Evolutionary conservation across 805 yeast species (phyloP).

Genomic region (Metschnikowia kofuensis): DNA sequence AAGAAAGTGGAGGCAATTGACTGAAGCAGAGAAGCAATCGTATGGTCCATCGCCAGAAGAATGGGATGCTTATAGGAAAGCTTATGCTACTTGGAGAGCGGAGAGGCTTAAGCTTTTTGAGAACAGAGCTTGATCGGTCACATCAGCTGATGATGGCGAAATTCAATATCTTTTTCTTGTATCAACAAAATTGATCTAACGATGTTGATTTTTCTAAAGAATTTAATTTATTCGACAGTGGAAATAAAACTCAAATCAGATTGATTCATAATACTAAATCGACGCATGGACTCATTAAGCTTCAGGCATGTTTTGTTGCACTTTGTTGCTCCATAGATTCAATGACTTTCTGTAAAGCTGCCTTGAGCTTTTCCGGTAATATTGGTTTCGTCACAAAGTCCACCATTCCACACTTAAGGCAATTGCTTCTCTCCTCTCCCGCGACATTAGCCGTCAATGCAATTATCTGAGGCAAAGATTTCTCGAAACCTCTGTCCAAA

Average conservation of each 20-base stretch:
- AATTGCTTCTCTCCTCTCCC: conserved; percentile 48
- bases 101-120: conserved; percentile 22
- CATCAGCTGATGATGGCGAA: too few species aligned
- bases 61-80: conserved; percentile 20
- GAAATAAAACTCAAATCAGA: too few species aligned
- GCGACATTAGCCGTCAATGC: conserved; percentile 55
- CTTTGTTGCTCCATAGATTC: not conserved
- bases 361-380: conserved; percentile 42
- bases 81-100: conserved; percentile 29
- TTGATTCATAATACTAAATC: too few species aligned
- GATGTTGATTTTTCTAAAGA: not conserved
- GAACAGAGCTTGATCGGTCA: not conserved
- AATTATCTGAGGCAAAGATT: conserved; percentile 36
- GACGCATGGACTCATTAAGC: too few species aligned
- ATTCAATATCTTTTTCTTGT: too few species aligned
- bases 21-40: conserved; percentile 25
- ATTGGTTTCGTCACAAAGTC: conserved; percentile 54
- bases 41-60: conserved; percentile 22
- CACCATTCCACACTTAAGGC: conserved; percentile 49
- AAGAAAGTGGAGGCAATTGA: conserved; percentile 30
- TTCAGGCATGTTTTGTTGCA: too few species aligned
- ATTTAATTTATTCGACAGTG: too few species aligned
- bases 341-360: conserved; percentile 27
- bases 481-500: conserved; percentile 15
- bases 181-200: too few species aligned